Evolutionary conservation across 495 filamentous ascomycete species (phyloP).

Genomic region (Astrothelium subdiscretum): DNA sequence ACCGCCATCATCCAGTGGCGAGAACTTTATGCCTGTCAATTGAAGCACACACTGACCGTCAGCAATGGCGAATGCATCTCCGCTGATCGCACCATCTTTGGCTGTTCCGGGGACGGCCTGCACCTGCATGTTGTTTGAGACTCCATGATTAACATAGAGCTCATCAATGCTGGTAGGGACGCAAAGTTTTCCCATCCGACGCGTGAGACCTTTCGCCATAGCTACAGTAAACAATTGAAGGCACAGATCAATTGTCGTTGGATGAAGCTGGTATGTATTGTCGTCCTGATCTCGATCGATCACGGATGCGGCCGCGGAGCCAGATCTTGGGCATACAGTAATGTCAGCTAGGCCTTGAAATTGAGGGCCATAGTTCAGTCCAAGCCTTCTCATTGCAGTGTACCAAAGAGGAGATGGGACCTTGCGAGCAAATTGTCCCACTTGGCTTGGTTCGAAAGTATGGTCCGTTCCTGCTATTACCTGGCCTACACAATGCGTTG

Average conservation of each 20-base stretch:
- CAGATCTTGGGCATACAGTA: not conserved
- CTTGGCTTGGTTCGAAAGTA: not conserved
- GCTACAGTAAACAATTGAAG: constrained; percentile 9
- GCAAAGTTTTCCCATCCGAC: constrained; percentile 8
- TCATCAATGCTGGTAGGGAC: constrained; percentile 26
- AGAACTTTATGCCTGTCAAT: constrained; percentile 4
- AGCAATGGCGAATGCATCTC: constrained; percentile 10
- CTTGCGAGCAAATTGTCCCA: not conserved
- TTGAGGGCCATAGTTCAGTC: not conserved
- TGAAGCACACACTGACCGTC: constrained; percentile 8
- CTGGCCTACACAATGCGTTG: not conserved
- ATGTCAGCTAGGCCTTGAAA: not conserved
- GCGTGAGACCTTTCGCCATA: constrained; percentile 4
- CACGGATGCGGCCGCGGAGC: not conserved
- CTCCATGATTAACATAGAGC: constrained; percentile 17
- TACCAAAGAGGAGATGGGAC: not conserved
- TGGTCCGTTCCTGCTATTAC: not conserved
- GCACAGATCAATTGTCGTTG: not conserved
- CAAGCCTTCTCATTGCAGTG: not conserved
- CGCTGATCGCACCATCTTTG: not conserved
- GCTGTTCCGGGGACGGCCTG: not conserved
- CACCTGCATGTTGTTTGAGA: not conserved
- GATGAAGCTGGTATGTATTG: not conserved
- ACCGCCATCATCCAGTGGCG: constrained; percentile 4
- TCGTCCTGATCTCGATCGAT: not conserved